Conservation (phyloP, 2,329 filamentous ascomycete genomes). For the Xenosphaeropsis pyriputrescens region DNA sequence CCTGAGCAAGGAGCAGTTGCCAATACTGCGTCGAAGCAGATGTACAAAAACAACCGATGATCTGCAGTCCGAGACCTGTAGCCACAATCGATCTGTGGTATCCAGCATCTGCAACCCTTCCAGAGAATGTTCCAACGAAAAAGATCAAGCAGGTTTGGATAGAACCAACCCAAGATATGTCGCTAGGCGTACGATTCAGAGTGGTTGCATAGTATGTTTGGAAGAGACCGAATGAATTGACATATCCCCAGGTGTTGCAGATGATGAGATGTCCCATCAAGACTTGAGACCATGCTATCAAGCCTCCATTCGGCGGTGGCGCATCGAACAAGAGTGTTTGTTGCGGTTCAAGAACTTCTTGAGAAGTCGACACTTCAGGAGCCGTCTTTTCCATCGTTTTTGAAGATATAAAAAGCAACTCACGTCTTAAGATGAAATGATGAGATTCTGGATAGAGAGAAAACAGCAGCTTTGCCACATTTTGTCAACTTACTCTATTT, state of each 20-base stretch:
- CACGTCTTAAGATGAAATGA: too few species aligned
- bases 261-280: conserved; percentile 13
- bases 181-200: conserved; percentile 19
- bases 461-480: too few species aligned
- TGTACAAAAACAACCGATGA: conserved; percentile 21
- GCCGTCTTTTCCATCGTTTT: too few species aligned
- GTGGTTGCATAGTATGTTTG: conserved; percentile 23
- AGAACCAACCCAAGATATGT: conserved; percentile 31
- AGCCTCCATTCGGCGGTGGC: conserved; percentile 16
- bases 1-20: conserved; percentile 25
- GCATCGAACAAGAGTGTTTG: too few species aligned
- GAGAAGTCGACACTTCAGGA: too few species aligned
- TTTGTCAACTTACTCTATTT: too few species aligned
- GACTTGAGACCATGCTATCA: conserved; percentile 18
- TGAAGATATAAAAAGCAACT: too few species aligned
- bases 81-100: conserved; percentile 17
- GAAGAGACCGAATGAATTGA: conserved; percentile 15
- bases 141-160: conserved; percentile 28
- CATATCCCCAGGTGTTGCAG: conserved; percentile 18
- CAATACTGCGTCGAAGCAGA: conserved; percentile 20
- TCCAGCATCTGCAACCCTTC: conserved; percentile 26
- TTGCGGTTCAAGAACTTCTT: too few species aligned
- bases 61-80: conserved; percentile 2
- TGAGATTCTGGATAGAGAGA: too few species aligned
- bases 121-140: conserved; percentile 24